phyloP scores from a whole-genome alignment of 1,284 basidiomycete genomes.

The Trichosporon sp. region DNA sequence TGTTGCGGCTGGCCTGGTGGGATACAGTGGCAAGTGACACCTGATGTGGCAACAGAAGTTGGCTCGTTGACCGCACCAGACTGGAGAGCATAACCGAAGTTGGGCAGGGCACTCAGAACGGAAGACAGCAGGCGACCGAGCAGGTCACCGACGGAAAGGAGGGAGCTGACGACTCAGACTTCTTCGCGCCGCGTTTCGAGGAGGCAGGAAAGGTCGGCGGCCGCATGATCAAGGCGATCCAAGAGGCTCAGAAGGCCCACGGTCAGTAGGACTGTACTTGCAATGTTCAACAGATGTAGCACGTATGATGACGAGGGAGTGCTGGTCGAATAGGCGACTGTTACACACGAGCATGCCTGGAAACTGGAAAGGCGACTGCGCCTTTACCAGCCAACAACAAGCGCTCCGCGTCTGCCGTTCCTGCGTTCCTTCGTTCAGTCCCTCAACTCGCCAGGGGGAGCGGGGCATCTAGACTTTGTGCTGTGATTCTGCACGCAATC shows the following conservation, averaged over 20 bases:
- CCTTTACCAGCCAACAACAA: no score
- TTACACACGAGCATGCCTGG: neutral
- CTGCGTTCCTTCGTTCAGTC: neutral
- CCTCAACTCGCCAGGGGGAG: neutral
- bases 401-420: neutral
- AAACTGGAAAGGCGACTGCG: no score
- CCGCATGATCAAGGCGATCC: conserved; percentile 87
- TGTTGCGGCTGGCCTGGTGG: no score
- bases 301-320: neutral
- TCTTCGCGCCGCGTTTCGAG: conserved; percentile 86
- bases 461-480: neutral
- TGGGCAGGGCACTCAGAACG: no score
- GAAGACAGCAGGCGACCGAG: neutral
- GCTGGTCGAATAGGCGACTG: no score
- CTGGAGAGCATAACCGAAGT: no score
- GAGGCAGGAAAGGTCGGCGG: conserved; percentile 80
- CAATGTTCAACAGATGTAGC: neutral
- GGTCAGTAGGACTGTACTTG: neutral
- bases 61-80: no score
- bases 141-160: neutral
- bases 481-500: neutral
- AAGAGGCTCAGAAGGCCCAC: conserved; percentile 43
- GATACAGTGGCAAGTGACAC: neutral
- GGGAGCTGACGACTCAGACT: conserved; percentile 55
- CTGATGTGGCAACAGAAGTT: neutral